Base-by-base conservation (phyloP, 106 monocot species). In the Alisma plantagoaquatica region DNA sequence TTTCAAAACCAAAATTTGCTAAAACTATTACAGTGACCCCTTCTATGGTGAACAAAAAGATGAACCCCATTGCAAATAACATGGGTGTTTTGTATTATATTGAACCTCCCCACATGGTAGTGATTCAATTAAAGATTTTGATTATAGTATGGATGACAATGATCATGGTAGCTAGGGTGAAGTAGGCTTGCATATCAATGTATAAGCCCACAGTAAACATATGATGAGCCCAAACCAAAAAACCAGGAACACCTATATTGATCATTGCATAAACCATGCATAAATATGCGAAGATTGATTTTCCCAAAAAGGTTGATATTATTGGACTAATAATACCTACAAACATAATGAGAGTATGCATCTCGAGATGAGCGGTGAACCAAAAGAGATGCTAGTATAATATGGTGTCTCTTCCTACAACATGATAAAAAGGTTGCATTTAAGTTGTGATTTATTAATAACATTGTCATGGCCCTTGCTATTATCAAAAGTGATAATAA, bases 381-480 rank as follows among this genome's bases (percentile, higher is more conserved):
- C n/a, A 23, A 44, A 59, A 59, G 42, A 59, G 42, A 44, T 59
- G 58, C 43, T 59, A 29, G 58, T 43, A 59, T 44, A 43, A 43
- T 44, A 44, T 44, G 23, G 49, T 5, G 23, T 23, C 49, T 49
- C 49, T 25, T 9, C 49, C 49, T 46, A 10, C 45, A 46, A 17
- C 45, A 46, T 8, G 45, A 46, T 46, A 18, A 46, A 46, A 46
- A 46, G 4, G 45, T 46, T 46, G 45, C 3, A 46, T 46, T 46
- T n/a, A 46, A 6, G 45, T 46, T 46, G 6, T 18, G 16, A 46
- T 46, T 17, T 3, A 18, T 46, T 46, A 46, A 46, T 46, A 46
- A 46, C 45, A 46, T 46, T 17, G 45, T 46, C 6, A 46, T 46
- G n/a, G n/a, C n/a, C n/a, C n/a, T n/a, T n/a, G n/a, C n/a, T n/a